A percentile compares a stretch with the other conserved stretches of the same genome.
phyloP scores from a whole-genome alignment of 352 stramenopile species.

The Phytophthora tentaculata region DNA sequence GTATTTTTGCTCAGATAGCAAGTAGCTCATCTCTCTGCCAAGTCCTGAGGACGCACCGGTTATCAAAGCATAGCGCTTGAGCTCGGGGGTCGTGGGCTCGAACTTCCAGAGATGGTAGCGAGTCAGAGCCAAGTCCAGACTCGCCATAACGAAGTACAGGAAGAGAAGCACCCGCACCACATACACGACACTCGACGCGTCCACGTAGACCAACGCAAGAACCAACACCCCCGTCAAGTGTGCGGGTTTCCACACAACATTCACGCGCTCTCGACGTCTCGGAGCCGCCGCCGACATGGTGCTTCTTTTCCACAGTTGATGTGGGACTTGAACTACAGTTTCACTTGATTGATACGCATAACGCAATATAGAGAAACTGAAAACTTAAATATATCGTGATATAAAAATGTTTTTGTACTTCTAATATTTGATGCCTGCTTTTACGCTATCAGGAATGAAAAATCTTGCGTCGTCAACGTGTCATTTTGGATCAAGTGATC shows the following conservation, averaged over 20 bases:
- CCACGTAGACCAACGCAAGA: slow-evolving; percentile 52
- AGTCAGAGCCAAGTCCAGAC: slow-evolving; percentile 62
- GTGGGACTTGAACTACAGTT: slow-evolving; percentile 11
- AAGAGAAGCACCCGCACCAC: slow-evolving; percentile 60
- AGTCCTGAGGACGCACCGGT: slow-evolving; percentile 80
- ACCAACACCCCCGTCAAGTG: slow-evolving; percentile 60
- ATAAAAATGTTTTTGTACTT: background rate
- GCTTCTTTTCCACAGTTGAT: background rate
- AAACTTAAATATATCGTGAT: background rate
- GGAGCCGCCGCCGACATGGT: slow-evolving; percentile 14
- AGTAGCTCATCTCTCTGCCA: slow-evolving; percentile 78
- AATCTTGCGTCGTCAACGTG: slow-evolving; percentile 14
- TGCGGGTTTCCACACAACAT: slow-evolving; percentile 47
- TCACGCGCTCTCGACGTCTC: slow-evolving; percentile 39
- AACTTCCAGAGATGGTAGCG: slow-evolving; percentile 76
- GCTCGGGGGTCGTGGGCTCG: slow-evolving; percentile 50
- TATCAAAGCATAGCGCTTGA: slow-evolving; percentile 69
- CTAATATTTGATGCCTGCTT: background rate
- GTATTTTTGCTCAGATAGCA: slow-evolving; percentile 82
- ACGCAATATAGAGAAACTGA: background rate
- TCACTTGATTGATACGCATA: background rate
- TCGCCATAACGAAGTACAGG: slow-evolving; percentile 54
- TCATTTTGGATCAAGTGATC: slow-evolving; percentile 26
- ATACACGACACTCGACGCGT: slow-evolving; percentile 41
- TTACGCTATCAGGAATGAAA: slow-evolving; percentile 1